Evolutionary conservation across 2,329 filamentous ascomycete genomes (phyloP), one percentile per base, ranked within the genome.

Genomic region (Xylariaceae sp.): DNA sequence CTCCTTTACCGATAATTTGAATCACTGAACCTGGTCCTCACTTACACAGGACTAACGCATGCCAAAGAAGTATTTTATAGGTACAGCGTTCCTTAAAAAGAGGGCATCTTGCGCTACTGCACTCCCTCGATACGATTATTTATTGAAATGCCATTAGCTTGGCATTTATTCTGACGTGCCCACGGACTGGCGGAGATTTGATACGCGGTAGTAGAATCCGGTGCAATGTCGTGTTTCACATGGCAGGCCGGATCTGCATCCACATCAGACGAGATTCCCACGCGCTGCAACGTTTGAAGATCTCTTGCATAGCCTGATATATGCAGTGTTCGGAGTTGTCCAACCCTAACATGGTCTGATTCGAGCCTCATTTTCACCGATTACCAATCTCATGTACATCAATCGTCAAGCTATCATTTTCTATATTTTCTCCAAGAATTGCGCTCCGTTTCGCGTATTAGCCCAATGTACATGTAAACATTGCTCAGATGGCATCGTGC

Each of bases 211-310:
- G 33, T 46, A 31, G 43, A 61, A 60, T 67, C 56, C 62, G 55
- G 60, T 63, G 54, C 60, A 63, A 58, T 41, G 52, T 60, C 49
- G 49, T 62, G 66, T 68, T 67, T 65, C 66, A 58, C 33, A 52
- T 64, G 44, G 23, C 59, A 63, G 66, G 8, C 65, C 65, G 63
- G 65, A 62, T 64, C 51, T 67, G 58, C 63, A 56, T 41, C 60
- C 41, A 61, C 14, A 64, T 63, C 58, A 64, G 60, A 66, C 55
- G 62, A 57, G 49, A 62, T 60, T 60, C 63, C 61, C 63, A 63
- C 51, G 57, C 57, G 54, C 59, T 60, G 48, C 58, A 41, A 23
- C 52, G 46, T 55, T 57, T 50, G 54, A 56, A 50, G 60, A 64
- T 63, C 57, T 61, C 55, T n/a, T 55, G 47, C 60, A 65, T 50